phyloP scores from a whole-genome alignment of 768 basidiomycete genomes.

The Pholiota molesta region DNA sequence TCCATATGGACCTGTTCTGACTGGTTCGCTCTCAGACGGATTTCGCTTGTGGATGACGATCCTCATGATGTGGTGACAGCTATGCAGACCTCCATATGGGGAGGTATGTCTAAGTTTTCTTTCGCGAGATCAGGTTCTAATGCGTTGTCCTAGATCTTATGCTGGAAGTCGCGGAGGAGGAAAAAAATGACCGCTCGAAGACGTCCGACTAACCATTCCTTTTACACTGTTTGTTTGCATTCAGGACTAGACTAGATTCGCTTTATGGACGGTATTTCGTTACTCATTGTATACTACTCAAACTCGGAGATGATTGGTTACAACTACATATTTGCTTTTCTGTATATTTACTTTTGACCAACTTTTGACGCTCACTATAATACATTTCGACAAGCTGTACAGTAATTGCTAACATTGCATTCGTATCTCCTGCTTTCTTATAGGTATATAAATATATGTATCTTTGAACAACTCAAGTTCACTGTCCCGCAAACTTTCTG shows the following conservation, averaged over 20 bases:
- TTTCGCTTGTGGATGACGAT: constrained; percentile 45
- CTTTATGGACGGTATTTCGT: constrained; percentile 11
- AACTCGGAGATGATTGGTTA: constrained; percentile 8
- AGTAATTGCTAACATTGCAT: neutral
- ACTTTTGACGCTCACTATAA: neutral
- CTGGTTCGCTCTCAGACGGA: constrained; percentile 30
- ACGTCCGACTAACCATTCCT: constrained; percentile 10
- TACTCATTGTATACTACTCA: constrained; percentile 23
- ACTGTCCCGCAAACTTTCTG: neutral
- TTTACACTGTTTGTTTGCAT: constrained; percentile 8
- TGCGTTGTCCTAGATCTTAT: constrained; percentile 18
- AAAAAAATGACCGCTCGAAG: constrained; percentile 16
- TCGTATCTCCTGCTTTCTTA: neutral
- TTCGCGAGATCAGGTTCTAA: neutral
- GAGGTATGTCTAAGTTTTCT: constrained; percentile 47
- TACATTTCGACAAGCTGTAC: constrained; percentile 7
- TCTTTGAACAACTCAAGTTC: neutral
- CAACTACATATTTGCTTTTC: constrained; percentile 10
- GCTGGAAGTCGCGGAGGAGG: constrained; percentile 27
- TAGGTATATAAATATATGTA: neutral
- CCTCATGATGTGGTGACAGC: constrained; percentile 55
- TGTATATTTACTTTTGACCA: constrained; percentile 10
- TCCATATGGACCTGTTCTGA: constrained; percentile 11
- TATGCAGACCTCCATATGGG: constrained; percentile 73
- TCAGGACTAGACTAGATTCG: constrained; percentile 6